phyloP scores from a whole-genome alignment of 768 basidiomycete genomes.

The Tephrocybe sp. region DNA sequence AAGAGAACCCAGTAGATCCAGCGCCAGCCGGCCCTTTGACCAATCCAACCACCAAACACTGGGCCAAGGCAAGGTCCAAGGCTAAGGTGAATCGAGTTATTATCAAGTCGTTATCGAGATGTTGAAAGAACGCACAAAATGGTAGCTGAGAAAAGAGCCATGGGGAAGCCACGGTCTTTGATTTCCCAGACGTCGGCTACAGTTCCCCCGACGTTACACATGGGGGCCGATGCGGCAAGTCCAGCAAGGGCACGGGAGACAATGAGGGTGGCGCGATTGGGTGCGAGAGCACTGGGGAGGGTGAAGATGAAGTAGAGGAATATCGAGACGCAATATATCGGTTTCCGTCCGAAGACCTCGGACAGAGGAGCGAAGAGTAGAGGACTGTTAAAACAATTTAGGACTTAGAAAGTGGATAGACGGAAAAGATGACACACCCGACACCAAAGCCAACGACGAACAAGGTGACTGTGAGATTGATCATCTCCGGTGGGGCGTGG shows the following conservation, averaged over 20 bases:
- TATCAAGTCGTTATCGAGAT: background rate
- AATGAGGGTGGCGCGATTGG: conserved; percentile 34
- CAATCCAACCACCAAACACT: conserved; percentile 47
- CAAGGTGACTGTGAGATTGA: conserved; percentile 40
- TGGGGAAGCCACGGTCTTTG: conserved; percentile 42
- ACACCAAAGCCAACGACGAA: conserved; percentile 43
- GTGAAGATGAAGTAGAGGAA: conserved; percentile 45
- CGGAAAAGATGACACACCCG: conserved; percentile 26
- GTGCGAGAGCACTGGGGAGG: conserved; percentile 42
- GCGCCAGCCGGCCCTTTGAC: conserved; percentile 42
- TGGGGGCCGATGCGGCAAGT: background rate
- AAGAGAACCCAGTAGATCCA: conserved; percentile 50
- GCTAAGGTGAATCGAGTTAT: conserved; percentile 13
- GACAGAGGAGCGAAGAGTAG: conserved; percentile 39
- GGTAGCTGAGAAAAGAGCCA: conserved; percentile 45
- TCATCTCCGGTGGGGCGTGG: conserved; percentile 32
- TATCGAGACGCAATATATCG: conserved; percentile 35
- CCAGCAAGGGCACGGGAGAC: conserved; percentile 24
- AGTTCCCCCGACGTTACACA: conserved; percentile 43
- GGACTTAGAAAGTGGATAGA: background rate
- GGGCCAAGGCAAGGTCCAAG: conserved; percentile 49
- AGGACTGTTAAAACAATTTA: conserved; percentile 25
- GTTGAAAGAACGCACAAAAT: conserved; percentile 34
- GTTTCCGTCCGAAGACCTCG: conserved; percentile 35
- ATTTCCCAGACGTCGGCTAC: conserved; percentile 42